Percentiles rank a stretch among this genome's conserved stretches.
Conservation (phyloP, 305 asterid species). For the Caryopteris hybrid region DNA sequence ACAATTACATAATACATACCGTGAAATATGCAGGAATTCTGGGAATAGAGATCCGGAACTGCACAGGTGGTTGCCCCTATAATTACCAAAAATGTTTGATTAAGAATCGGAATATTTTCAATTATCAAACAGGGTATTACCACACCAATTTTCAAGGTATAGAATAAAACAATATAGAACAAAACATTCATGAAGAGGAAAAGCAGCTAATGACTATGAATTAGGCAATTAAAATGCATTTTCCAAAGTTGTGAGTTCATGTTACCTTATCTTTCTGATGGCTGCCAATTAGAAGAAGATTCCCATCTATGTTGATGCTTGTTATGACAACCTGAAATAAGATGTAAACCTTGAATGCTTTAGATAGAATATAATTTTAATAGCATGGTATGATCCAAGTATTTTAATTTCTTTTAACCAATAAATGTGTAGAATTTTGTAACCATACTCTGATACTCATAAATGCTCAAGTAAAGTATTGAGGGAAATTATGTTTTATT, state of each 20-base stretch:
- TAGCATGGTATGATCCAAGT: constrained; percentile 5
- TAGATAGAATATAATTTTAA: constrained; percentile 1
- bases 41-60: constrained; percentile 76
- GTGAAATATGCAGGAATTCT: constrained; percentile 93
- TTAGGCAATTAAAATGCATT: neutral
- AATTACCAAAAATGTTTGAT: constrained; percentile 21
- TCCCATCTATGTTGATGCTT: constrained; percentile 73
- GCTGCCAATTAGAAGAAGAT: constrained; percentile 83
- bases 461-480: neutral
- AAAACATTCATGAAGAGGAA: constrained; percentile 9
- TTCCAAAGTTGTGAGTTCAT: constrained; percentile 5
- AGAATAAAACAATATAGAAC: neutral
- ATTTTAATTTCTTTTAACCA: constrained; percentile 1
- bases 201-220: constrained; percentile 3
- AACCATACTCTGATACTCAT: constrained; percentile 1
- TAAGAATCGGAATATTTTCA: constrained; percentile 8
- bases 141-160: neutral
- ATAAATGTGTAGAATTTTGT: neutral
- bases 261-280: constrained; percentile 84
- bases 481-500: neutral
- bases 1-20: constrained; percentile 42
- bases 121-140: neutral
- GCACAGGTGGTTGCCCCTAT: constrained; percentile 76
- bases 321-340: constrained; percentile 83
- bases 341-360: neutral